Conservation (phyloP, 2,329 filamentous ascomycete species). For the Fusarium sp. region DNA sequence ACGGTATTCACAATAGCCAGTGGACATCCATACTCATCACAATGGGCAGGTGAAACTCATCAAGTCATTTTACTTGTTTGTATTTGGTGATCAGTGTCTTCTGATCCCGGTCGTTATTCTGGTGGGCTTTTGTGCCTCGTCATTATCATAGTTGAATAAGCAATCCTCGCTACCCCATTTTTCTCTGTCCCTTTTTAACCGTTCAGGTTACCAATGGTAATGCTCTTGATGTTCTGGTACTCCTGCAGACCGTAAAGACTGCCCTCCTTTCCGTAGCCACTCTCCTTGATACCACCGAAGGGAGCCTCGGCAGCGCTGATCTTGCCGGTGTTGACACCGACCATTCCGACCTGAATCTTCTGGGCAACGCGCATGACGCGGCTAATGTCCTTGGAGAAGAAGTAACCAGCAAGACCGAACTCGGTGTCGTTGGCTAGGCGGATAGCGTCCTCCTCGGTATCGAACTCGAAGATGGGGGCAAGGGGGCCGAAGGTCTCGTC, state of each 20-base stretch:
- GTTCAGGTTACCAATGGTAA: constrained; percentile 46
- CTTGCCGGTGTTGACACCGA: constrained; percentile 61
- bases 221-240: constrained; percentile 60
- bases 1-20: background rate
- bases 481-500: constrained; percentile 49
- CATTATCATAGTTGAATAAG: constrained; percentile 42
- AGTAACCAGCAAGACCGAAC: constrained; percentile 50
- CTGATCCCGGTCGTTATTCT: constrained; percentile 14
- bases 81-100: constrained; percentile 3
- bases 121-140: constrained; percentile 29
- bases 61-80: constrained; percentile 17
- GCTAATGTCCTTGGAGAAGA: constrained; percentile 48
- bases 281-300: constrained; percentile 51
- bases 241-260: constrained; percentile 59
- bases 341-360: constrained; percentile 73
- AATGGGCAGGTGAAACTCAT: background rate
- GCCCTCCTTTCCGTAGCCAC: constrained; percentile 50
- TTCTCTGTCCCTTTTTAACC: constrained; percentile 18
- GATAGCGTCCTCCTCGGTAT: constrained; percentile 52
- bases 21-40: background rate
- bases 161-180: constrained; percentile 15
- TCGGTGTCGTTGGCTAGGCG: constrained; percentile 52
- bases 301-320: constrained; percentile 49
- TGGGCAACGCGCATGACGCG: constrained; percentile 59
- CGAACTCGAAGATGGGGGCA: constrained; percentile 45